Evolutionary conservation across 495 filamentous ascomycete genomes (phyloP).

Genomic region (Aspergillus haitiensis): DNA sequence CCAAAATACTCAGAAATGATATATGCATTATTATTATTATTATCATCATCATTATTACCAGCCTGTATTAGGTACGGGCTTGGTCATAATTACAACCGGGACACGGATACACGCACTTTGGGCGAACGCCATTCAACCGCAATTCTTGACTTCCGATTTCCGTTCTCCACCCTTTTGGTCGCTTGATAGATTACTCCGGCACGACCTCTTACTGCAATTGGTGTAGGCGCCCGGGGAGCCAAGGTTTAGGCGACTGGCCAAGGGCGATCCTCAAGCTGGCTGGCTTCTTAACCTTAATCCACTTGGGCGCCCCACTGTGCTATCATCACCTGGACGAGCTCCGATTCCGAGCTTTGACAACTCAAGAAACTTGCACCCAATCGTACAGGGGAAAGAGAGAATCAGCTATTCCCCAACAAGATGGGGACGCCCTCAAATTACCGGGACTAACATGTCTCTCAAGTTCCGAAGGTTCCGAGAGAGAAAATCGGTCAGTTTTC

Average conservation of each 20-base stretch:
- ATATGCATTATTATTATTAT: too few species aligned
- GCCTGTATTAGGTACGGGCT: too few species aligned
- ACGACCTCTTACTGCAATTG: constrained; percentile 14
- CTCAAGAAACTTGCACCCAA: too few species aligned
- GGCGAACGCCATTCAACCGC: neutral
- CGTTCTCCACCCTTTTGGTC: constrained; percentile 3
- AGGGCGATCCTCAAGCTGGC: constrained; percentile 4
- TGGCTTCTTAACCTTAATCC: constrained; percentile 10
- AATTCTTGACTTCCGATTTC: constrained; percentile 1
- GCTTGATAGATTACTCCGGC: neutral
- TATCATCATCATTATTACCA: too few species aligned
- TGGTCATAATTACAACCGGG: neutral
- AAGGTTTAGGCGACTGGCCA: neutral
- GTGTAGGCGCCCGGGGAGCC: neutral
- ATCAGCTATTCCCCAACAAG: too few species aligned
- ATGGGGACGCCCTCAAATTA: too few species aligned
- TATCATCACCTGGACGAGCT: neutral
- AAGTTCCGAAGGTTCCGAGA: too few species aligned
- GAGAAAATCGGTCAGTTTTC: too few species aligned
- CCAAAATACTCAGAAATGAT: too few species aligned
- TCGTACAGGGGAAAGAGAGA: too few species aligned
- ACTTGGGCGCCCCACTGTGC: neutral
- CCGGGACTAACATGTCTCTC: too few species aligned
- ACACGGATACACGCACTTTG: neutral
- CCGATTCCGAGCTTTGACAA: too few species aligned